Base-by-base conservation (phyloP, 2,329 filamentous ascomycete genomes). In the Phialophora expanda region DNA sequence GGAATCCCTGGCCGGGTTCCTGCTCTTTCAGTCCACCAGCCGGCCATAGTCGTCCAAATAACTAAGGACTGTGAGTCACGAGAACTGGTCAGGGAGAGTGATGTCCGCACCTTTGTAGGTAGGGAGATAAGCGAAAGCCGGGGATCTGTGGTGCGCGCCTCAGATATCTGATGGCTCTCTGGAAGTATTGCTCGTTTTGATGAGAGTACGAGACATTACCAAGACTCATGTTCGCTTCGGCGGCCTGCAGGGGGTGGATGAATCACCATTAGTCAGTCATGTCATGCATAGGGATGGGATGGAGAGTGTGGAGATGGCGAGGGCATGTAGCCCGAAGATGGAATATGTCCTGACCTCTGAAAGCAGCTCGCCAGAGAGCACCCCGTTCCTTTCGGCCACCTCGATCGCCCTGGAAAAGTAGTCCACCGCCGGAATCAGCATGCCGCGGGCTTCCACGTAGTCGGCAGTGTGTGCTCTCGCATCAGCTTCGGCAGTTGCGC, bases 171-270 rank as follows among this genome's bases (percentile, higher is more conserved):
- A 85, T 73, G 0, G 83, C 83, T 70, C 79, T 75, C 20, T 75
- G 74, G 66, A 83, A 85, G 61, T 81, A 78, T 14, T 74, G 74
- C 67, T 81, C 76, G 65, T 83, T 83, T 46, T 74, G 71, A 38
- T 79, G 77, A 7, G 78, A 73, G 24, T 78, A 79, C 3, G 81
- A 82, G 1, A 83, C 81, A 62, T 84, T 85, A 14, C 83, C 83
- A 17, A 85, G 71, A 61, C 80, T 84, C 80, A 85, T 85, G 65
- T 79, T 79, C 38, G 82, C 80, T 75, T 85, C 83, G 22, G 83
- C 83, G 38, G 82, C 78, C 81, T 83, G 66, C 41, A 41, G 20
- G 17, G 20, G 17, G 28, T 12, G 32, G 32, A 50, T 44, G 34
- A 62, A 61, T 56, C 48, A 61, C 34, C 34, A 38, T 41, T 46